Evolutionary conservation across 148 eudicot species (phyloP).

Genomic region (Chenopodium quinoa): DNA sequence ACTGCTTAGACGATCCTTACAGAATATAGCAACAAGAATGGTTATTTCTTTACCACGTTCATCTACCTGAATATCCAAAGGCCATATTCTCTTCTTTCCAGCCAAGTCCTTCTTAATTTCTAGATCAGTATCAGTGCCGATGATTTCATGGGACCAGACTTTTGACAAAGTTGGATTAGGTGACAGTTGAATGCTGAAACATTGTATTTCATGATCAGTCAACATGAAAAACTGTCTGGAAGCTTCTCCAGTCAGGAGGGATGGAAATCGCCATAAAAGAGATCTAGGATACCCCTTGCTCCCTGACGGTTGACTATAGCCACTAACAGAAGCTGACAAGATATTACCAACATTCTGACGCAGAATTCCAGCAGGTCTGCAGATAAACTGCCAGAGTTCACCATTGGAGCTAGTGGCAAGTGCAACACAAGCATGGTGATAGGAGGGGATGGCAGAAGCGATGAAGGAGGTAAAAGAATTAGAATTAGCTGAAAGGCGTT

Average conservation of each 20-base stretch:
- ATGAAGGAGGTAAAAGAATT: conserved; percentile 68
- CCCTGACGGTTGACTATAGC: conserved; percentile 33
- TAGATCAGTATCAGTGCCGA: conserved; percentile 76
- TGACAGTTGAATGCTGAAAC: conserved; percentile 54
- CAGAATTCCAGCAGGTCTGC: conserved; percentile 59
- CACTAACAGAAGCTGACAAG: conserved; percentile 34
- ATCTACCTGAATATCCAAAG: conserved; percentile 83
- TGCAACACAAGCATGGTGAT: conserved; percentile 54
- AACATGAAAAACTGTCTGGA: conserved; percentile 67
- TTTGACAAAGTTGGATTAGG: conserved; percentile 44
- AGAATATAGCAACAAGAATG: conserved; percentile 78
- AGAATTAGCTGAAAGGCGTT: conserved; percentile 36
- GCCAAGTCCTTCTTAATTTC: conserved; percentile 91
- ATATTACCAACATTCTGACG: conserved; percentile 38
- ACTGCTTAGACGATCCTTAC: conserved; percentile 80
- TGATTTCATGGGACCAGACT: conserved; percentile 88
- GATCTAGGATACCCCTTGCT: conserved; percentile 80
- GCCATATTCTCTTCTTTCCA: conserved; percentile 93
- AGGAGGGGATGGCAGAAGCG: conserved; percentile 54
- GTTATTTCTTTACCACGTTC: conserved; percentile 72
- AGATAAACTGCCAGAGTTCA: conserved; percentile 71
- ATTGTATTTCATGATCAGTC: conserved; percentile 82
- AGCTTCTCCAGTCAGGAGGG: conserved; percentile 32
- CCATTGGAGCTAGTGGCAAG: conserved; percentile 78
- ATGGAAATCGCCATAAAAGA: conserved; percentile 64